A percentile compares a stretch with the other conserved stretches of the same genome.
Conservation (phyloP, 768 basidiomycete genomes). For the Symmetrospora coprosmae region DNA sequence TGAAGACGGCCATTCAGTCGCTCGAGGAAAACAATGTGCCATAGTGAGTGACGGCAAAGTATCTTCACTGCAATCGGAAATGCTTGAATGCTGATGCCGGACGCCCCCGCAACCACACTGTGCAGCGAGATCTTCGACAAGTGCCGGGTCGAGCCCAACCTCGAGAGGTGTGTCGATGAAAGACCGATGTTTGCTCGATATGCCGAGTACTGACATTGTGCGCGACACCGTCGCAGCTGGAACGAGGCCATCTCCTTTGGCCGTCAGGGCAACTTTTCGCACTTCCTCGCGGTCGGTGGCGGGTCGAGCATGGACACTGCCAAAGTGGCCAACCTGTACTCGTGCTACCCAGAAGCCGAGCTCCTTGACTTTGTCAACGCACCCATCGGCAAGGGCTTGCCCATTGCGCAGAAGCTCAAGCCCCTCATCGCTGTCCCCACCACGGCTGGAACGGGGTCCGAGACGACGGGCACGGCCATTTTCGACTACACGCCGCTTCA, state of each 20-base stretch:
- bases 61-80: neutral
- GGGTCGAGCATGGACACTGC: slow-evolving; percentile 91
- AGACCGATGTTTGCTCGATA: too few species aligned
- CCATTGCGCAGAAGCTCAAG: slow-evolving; percentile 50
- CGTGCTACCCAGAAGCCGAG: slow-evolving; percentile 80
- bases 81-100: neutral
- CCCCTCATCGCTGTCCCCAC: slow-evolving; percentile 62
- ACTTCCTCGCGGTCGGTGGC: slow-evolving; percentile 46
- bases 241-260: slow-evolving; percentile 77
- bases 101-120: too few species aligned
- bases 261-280: slow-evolving; percentile 71
- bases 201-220: neutral
- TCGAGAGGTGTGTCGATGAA: slow-evolving; percentile 44
- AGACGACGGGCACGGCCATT: slow-evolving; percentile 89
- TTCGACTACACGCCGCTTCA: slow-evolving; percentile 73
- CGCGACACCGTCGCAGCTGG: slow-evolving; percentile 52
- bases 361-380: slow-evolving; percentile 89
- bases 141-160: slow-evolving; percentile 80
- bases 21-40: slow-evolving; percentile 63
- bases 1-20: slow-evolving; percentile 66
- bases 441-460: slow-evolving; percentile 66
- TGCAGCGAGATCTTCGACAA: slow-evolving; percentile 54
- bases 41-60: slow-evolving; percentile 38
- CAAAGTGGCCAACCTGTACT: slow-evolving; percentile 86
- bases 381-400: slow-evolving; percentile 71